Evolutionary conservation across 192 early-diverging fungal genomes (phyloP).

Genomic region (Coemansia asiatica): DNA sequence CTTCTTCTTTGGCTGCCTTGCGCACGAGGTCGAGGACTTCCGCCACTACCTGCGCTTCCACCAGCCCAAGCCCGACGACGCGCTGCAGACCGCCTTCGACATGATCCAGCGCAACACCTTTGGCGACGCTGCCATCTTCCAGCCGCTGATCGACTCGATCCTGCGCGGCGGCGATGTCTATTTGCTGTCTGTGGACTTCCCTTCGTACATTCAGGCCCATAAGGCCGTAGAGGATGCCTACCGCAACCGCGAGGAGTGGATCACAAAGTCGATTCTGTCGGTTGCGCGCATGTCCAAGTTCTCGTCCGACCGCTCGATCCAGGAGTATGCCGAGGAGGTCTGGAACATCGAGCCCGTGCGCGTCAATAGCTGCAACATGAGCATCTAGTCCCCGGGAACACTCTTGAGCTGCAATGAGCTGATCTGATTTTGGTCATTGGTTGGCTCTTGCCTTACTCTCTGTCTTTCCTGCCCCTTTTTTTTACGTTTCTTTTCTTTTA

Average conservation of each 20-base stretch:
- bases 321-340: slow-evolving; percentile 91
- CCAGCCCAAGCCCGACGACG: slow-evolving; percentile 70
- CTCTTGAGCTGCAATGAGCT: neutral
- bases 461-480: neutral
- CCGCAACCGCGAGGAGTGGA: slow-evolving; percentile 81
- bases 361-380: slow-evolving; percentile 22
- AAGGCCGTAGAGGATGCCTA: slow-evolving; percentile 82
- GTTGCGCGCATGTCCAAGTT: slow-evolving; percentile 96
- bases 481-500: slow-evolving; percentile 4
- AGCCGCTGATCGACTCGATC: slow-evolving; percentile 73
- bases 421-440: neutral
- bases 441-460: neutral
- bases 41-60: slow-evolving; percentile 89
- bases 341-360: slow-evolving; percentile 77
- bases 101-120: slow-evolving; percentile 78
- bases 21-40: slow-evolving; percentile 91
- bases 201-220: slow-evolving; percentile 72
- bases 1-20: slow-evolving; percentile 92
- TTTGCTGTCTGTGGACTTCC: slow-evolving; percentile 70
- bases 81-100: slow-evolving; percentile 79
- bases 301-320: slow-evolving; percentile 81
- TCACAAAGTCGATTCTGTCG: slow-evolving; percentile 84
- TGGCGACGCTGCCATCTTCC: slow-evolving; percentile 78
- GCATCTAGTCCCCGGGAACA: slow-evolving; percentile 14
- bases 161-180: slow-evolving; percentile 84